Evolutionary conservation across 2,329 filamentous ascomycete genomes (phyloP).

Genomic region (Neofusicoccum kwambonambiense): DNA sequence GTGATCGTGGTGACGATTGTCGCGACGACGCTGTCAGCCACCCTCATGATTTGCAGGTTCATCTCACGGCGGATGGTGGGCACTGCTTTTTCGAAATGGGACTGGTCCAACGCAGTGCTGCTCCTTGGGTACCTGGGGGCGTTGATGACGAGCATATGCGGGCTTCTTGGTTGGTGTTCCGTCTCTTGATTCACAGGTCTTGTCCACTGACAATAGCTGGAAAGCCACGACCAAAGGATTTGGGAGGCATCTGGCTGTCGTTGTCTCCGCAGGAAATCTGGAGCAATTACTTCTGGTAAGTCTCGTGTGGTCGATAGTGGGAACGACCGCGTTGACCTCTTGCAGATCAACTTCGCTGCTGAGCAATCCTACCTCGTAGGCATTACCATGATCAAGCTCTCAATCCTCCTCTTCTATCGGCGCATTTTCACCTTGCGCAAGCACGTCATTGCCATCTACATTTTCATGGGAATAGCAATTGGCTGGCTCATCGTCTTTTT

Average conservation of each 20-base stretch:
- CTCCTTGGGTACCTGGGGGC: background rate
- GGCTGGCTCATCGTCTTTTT: slow-evolving; percentile 28
- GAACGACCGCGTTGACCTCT: background rate
- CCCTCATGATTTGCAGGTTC: background rate
- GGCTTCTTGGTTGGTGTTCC: background rate
- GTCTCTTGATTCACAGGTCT: background rate
- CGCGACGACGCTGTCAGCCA: background rate
- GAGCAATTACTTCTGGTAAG: background rate
- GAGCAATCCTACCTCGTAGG: slow-evolving; percentile 30
- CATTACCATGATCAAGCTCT: slow-evolving; percentile 30
- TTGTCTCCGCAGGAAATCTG: background rate
- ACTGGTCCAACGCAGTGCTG: background rate
- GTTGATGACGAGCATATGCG: background rate
- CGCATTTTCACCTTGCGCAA: slow-evolving; percentile 28
- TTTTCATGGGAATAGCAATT: slow-evolving; percentile 25
- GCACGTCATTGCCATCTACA: slow-evolving; percentile 25
- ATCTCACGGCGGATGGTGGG: slow-evolving; percentile 5
- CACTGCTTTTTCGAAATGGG: background rate
- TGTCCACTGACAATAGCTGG: background rate
- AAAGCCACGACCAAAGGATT: background rate
- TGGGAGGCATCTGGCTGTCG: background rate
- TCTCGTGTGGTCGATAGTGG: background rate
- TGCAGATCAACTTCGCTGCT: slow-evolving; percentile 28
- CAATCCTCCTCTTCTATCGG: slow-evolving; percentile 31
- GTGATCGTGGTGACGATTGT: background rate